Base-by-base conservation (phyloP, 768 basidiomycete genomes). In the Trametes cingulata region DNA sequence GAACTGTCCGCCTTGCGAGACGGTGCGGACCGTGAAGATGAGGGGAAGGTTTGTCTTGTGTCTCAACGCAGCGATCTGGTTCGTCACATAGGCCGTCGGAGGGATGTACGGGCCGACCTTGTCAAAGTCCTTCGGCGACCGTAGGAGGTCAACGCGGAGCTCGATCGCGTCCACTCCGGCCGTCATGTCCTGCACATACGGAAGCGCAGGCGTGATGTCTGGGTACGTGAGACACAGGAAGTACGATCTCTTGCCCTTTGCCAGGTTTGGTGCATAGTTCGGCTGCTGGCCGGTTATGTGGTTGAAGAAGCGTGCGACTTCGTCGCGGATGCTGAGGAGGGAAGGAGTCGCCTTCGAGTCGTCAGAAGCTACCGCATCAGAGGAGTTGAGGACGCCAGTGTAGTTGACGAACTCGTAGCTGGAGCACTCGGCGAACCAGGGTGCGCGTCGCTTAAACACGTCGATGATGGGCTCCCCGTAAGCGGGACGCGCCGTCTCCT, bases 191-290 rank as follows among this genome's bases (percentile, higher is more conserved):
- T 91, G 85, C 41, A 98, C 82, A 51, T 83, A 72, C 15, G 79
- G 72, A 41, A 94, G 77, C 0, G 89, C 87, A 4, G 84, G 83
- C 0, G 80, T 85, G 63, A 97, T 70, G 69, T 97, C 93, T 0
- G 96, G 93, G 75, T 93, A 95, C 0, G 96, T 97, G 57, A 99
- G 78, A 9, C 89, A 88, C 40, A 98, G 80, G 82, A 98, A 98
- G 76, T 94, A 93, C 0, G 94, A 91, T n/a, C 90, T 83, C 22
- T 78, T 76, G 6, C 82, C 85, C 8, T 70, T 67, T 1, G 68
- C 72, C 22, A 87, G 69, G 65, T 85, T 87, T 2, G 76, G 70
- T 0, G 84, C 79, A 22, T 86, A 69, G 67, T 95, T 97, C 1
- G 85, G 81, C 33, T 78, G 74, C 40, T 82, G 74, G 0, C 93